Evolutionary conservation across 805 yeast species (phyloP).

Genomic region (Yamadazyma tumulicola): DNA sequence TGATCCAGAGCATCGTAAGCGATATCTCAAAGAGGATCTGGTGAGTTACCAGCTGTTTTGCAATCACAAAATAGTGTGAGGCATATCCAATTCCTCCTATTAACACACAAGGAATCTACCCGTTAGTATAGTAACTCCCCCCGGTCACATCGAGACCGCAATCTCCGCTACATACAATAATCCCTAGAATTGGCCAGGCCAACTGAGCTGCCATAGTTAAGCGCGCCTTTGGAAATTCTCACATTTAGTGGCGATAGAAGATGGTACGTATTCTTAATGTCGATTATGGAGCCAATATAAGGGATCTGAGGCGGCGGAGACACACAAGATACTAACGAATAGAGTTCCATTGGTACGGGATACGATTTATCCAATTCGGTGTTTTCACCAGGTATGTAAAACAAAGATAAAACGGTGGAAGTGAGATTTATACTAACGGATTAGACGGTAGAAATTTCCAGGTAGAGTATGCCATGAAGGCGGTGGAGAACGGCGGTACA

Average conservation of each 20-base stretch:
- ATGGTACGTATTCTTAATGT: slow-evolving; percentile 6
- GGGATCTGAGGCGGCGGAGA: not conserved
- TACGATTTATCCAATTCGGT: slow-evolving; percentile 97
- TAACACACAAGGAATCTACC: slow-evolving; percentile 59
- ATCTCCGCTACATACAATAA: slow-evolving; percentile 25
- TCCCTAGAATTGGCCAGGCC: slow-evolving; percentile 55
- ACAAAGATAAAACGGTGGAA: not conserved
- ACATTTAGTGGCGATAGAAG: slow-evolving; percentile 7
- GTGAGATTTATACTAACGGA: slow-evolving; percentile 40
- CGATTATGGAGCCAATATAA: not conserved
- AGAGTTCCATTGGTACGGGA: slow-evolving; percentile 89
- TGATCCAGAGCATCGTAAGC: slow-evolving; percentile 63
- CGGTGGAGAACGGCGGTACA: slow-evolving; percentile 97
- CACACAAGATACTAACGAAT: slow-evolving; percentile 4
- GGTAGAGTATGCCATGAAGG: slow-evolving; percentile 96
- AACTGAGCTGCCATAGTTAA: slow-evolving; percentile 17
- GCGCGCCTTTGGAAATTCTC: slow-evolving; percentile 1
- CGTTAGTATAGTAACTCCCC: too few relatives aligned
- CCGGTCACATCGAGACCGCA: not conserved
- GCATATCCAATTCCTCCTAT: slow-evolving; percentile 61
- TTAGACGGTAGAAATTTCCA: slow-evolving; percentile 90
- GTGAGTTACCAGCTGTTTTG: slow-evolving; percentile 33
- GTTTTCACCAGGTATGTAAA: slow-evolving; percentile 59
- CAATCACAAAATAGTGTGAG: slow-evolving; percentile 55
- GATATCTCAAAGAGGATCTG: slow-evolving; percentile 48